A percentile compares a stretch with the other conserved stretches of the same genome.
Evolutionary conservation across 352 stramenopile species (phyloP).

Genomic region (Pythium sp.): DNA sequence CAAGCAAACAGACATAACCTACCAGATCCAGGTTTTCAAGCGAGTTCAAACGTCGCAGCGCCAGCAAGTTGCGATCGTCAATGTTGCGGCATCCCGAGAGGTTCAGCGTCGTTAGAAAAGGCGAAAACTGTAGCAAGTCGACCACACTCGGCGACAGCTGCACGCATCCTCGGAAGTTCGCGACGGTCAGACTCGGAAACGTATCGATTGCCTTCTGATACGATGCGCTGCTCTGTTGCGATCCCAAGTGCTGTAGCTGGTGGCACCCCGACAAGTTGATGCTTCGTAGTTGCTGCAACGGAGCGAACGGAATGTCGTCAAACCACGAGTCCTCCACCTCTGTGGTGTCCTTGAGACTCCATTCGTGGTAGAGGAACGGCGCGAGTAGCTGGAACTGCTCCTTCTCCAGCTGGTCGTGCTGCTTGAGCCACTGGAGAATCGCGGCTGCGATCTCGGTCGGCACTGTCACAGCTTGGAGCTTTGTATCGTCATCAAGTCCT

Average conservation of each 20-base stretch:
- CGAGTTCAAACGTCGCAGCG: conserved; percentile 30
- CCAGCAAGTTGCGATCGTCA: conserved; percentile 50
- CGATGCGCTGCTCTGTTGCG: conserved; percentile 2
- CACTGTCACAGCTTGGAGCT: conserved; percentile 19
- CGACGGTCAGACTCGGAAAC: conserved; percentile 49
- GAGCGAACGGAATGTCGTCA: conserved; percentile 35
- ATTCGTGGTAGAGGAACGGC: conserved; percentile 57
- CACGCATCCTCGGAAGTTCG: conserved; percentile 49
- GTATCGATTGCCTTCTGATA: conserved; percentile 30
- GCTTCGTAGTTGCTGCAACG: conserved; percentile 47
- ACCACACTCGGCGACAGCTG: conserved; percentile 42
- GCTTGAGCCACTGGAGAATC: conserved; percentile 52
- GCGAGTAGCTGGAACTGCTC: conserved; percentile 52
- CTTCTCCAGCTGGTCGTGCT: conserved; percentile 50
- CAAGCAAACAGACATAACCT: conserved; percentile 10
- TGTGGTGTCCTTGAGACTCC: conserved; percentile 42
- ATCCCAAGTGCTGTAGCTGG: conserved; percentile 50
- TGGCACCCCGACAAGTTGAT: conserved; percentile 58
- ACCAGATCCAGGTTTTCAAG: conserved; percentile 62
- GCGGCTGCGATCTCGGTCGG: conserved; percentile 40
- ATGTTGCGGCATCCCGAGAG: conserved; percentile 60
- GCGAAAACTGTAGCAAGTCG: conserved; percentile 56
- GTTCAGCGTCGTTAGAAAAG: conserved; percentile 49
- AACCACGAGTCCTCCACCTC: conserved; percentile 73
- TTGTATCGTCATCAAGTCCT: neutral